Evolutionary conservation across 2,329 filamentous ascomycete genomes (phyloP), one percentile per base, ranked within the genome.

Genomic region (Teratosphaeria epicoccoides): DNA sequence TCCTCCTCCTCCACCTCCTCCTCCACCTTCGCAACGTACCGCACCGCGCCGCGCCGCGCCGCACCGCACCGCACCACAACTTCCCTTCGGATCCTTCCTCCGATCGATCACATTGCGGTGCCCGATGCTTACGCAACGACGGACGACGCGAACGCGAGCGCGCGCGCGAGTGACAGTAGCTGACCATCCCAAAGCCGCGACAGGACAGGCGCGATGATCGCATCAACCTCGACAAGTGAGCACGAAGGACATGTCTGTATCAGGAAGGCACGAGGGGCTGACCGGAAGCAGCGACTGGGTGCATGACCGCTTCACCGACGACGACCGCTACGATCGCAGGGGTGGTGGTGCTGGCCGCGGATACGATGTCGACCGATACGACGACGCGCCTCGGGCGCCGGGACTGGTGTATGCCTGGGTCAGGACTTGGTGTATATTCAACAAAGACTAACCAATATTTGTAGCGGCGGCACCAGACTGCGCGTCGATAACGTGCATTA

Each of bases 401-500:
- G 26, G 56, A 60, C 10, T 59, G 57, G 11, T 61, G 54, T 52
- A 55, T 50, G 29, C 52, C 55, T 23, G 52, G 52, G 24, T 51
- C 46, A n/a, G 23, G 54, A 37, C 24, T 49, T 40, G 45, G 46
- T 12, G 53, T 47, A 49, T 43, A 50, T 59, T 62, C 53, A 47
- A 25, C 33, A 40, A 12, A 24, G 25, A 22, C 46, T 53, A 24
- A 52, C 22, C 23, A 9, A 29, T 1, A 24, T 3, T 7, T 14
- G n/a, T 46, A 64, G 60, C 29, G 47, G 47, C 47, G 60, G 62
- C 46, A 57, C 56, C 45, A 91, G 88, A 70, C 70, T 96, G 59
- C 84, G 84, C 58, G 84, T 95, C 55, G 88, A 94, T 55, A 95
- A 95, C 66, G 74, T 96, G 52, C 90, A 96, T 69, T 96, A 95